Percentiles rank a stretch among this genome's conserved stretches.
These are phyloP conservation scores for Lactarius vividus DNA, from an alignment of 768 basidiomycete species.

Conservation along the genomic window DNA sequence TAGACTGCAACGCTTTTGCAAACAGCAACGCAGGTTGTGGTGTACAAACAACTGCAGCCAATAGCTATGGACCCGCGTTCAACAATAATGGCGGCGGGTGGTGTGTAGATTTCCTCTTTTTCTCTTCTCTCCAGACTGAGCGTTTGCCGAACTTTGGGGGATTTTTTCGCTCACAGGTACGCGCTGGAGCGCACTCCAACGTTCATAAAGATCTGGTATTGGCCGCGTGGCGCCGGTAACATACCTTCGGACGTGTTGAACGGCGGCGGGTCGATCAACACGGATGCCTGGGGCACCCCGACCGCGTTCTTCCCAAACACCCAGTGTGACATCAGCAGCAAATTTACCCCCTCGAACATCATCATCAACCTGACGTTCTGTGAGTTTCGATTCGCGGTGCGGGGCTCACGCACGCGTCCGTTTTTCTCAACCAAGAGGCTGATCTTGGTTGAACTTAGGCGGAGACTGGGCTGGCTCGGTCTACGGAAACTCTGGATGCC, in stretches of 20 bases:
- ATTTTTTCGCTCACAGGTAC: slow-evolving; percentile 42
- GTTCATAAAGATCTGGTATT: slow-evolving; percentile 72
- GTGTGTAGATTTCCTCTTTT: slow-evolving; percentile 35
- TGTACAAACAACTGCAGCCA: slow-evolving; percentile 39
- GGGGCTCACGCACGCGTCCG: not conserved
- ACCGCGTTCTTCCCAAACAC: slow-evolving; percentile 59
- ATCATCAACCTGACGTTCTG: slow-evolving; percentile 71
- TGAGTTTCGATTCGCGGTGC: slow-evolving; percentile 34
- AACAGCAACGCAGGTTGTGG: slow-evolving; percentile 58
- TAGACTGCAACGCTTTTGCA: slow-evolving; percentile 49
- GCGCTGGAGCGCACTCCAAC: slow-evolving; percentile 57
- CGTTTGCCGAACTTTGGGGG: not conserved
- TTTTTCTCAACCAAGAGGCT: not conserved
- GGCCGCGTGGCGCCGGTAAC: slow-evolving; percentile 47
- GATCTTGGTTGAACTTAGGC: slow-evolving; percentile 11
- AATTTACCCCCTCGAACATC: slow-evolving; percentile 59
- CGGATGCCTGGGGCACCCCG: slow-evolving; percentile 58
- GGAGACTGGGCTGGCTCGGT: slow-evolving; percentile 56
- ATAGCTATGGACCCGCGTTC: slow-evolving; percentile 57
- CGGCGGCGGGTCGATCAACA: slow-evolving; percentile 45
- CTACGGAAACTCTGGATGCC: slow-evolving; percentile 50
- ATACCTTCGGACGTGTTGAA: slow-evolving; percentile 48
- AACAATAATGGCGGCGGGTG: slow-evolving; percentile 62
- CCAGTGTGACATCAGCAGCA: slow-evolving; percentile 52
- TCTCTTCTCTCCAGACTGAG: not conserved